Evolutionary conservation across 2,329 filamentous ascomycete species (phyloP).

Genomic region (Sclerotiophoma versabilis): DNA sequence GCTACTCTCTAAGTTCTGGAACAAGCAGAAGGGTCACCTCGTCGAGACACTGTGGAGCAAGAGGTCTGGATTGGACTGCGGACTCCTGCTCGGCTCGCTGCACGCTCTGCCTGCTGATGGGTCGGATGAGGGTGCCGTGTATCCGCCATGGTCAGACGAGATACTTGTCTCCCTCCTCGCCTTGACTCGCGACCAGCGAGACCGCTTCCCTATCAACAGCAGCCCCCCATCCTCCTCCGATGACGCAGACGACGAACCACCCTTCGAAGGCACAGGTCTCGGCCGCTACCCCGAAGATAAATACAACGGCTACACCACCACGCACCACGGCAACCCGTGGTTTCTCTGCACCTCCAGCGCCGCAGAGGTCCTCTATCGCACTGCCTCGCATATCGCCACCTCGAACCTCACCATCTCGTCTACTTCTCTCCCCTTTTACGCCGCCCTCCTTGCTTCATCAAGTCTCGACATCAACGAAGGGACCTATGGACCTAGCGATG

Average conservation of each 20-base stretch:
- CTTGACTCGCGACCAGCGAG: slow-evolving; percentile 43
- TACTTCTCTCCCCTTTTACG: slow-evolving; percentile 48
- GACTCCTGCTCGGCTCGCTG: slow-evolving; percentile 48
- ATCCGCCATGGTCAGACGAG: slow-evolving; percentile 48
- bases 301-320: slow-evolving; percentile 49
- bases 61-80: slow-evolving; percentile 49
- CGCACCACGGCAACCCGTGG: slow-evolving; percentile 50
- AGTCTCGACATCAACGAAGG: slow-evolving; percentile 29
- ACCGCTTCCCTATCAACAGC: slow-evolving; percentile 51
- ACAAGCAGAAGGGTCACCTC: slow-evolving; percentile 45
- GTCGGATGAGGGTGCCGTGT: slow-evolving; percentile 31
- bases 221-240: slow-evolving; percentile 22
- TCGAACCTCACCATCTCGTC: slow-evolving; percentile 43
- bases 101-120: slow-evolving; percentile 38
- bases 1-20: slow-evolving; percentile 49
- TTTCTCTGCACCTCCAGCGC: slow-evolving; percentile 54
- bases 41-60: slow-evolving; percentile 46
- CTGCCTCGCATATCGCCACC: slow-evolving; percentile 39
- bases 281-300: slow-evolving; percentile 55
- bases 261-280: slow-evolving; percentile 46
- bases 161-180: slow-evolving; percentile 48
- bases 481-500: slow-evolving; percentile 37
- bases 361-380: slow-evolving; percentile 50
- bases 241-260: slow-evolving; percentile 9
- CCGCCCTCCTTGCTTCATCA: slow-evolving; percentile 40